Evolutionary conservation across 2,329 filamentous ascomycete genomes (phyloP).

Genomic region (Aspergillus unguis): DNA sequence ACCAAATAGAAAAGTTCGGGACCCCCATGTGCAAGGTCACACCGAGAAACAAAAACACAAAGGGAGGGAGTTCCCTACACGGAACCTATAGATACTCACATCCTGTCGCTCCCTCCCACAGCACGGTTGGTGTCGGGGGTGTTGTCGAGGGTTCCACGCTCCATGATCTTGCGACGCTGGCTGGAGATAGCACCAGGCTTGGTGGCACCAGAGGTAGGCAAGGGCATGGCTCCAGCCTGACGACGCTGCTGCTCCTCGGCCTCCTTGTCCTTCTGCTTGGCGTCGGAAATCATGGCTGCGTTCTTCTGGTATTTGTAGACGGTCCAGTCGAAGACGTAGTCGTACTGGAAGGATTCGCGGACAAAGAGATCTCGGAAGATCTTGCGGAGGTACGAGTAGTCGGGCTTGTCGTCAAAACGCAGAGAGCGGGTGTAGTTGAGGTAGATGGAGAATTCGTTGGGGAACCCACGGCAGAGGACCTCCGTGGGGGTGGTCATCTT

Average conservation of each 20-base stretch:
- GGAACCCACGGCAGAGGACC: conserved; percentile 97
- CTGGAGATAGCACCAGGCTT: conserved; percentile 72
- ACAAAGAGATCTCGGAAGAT: conserved; percentile 99
- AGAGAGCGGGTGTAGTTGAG: conserved; percentile 98
- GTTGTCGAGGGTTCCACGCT: conserved; percentile 64
- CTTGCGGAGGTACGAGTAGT: conserved; percentile 99
- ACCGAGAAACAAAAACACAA: conserved; percentile 73
- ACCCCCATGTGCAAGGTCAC: conserved; percentile 69
- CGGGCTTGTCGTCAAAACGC: conserved; percentile 98
- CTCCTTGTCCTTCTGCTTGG: conserved; percentile 67
- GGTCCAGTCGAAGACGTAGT: conserved; percentile 99
- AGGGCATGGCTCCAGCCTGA: conserved; percentile 59
- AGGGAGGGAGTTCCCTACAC: conserved; percentile 77
- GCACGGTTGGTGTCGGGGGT: conserved; percentile 71
- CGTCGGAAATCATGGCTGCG: conserved; percentile 86
- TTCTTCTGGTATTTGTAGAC: conserved; percentile 99
- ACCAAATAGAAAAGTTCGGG: conserved; percentile 39
- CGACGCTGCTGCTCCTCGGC: conserved; percentile 72
- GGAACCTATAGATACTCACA: conserved; percentile 86
- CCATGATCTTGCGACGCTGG: conserved; percentile 80
- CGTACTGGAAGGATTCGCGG: conserved; percentile 98
- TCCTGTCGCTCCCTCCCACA: conserved; percentile 81
- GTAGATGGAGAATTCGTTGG: conserved; percentile 99
- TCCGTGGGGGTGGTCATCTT: conserved; percentile 99
- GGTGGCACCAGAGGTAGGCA: conserved; percentile 55